Evolutionary conservation across 331 rosid species (phyloP), one percentile per base, ranked within the genome.

Genomic region (Acacia concinna): DNA sequence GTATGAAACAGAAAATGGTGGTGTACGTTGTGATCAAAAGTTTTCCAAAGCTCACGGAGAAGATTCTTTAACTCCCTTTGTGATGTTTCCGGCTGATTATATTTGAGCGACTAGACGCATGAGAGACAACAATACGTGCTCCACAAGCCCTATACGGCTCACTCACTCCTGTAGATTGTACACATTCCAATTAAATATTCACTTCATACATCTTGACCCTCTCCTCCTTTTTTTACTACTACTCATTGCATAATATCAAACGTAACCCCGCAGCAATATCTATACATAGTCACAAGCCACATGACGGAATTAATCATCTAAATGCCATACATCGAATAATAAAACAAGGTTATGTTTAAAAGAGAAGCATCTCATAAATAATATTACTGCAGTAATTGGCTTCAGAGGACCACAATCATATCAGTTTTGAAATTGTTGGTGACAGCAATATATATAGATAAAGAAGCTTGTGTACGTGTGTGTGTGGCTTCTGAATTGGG

Each of bases 41-140:
- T 86, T 85, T 83, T 77, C 79, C 75, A 84, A 84, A 84, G 79
- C 65, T 82, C 84, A 65, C 85, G 72, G 78, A 75, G 75, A 87
- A 88, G 93, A 87, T 88, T 86, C 93, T 68, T 71, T 66, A 23
- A 23, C 28, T 51, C 56, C 18, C 9, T 3, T 0, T 51, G 59
- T 51, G 27, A n/a, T n/a, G 27, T 51, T 51, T 21, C 4, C 59
- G 6, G 9, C 21, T 20, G 8, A 20, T 9, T 54, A 54, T 54
- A 54, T 54, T 54, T 28, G 62, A 54, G 62, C 17, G 77, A 82
- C 75, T 34, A 65, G 27, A 79, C 56, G 43, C 57, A 74, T 75
- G 72, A 47, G 84, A 79, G 88, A 82, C 86, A 84, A 82, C 86
- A 84, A 69, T 44, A 85, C 43, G 47, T 71, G 68, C 72, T 74